Conservation (phyloP, 2,329 filamentous ascomycete genomes). For the Chaetomiaceae sp. region DNA sequence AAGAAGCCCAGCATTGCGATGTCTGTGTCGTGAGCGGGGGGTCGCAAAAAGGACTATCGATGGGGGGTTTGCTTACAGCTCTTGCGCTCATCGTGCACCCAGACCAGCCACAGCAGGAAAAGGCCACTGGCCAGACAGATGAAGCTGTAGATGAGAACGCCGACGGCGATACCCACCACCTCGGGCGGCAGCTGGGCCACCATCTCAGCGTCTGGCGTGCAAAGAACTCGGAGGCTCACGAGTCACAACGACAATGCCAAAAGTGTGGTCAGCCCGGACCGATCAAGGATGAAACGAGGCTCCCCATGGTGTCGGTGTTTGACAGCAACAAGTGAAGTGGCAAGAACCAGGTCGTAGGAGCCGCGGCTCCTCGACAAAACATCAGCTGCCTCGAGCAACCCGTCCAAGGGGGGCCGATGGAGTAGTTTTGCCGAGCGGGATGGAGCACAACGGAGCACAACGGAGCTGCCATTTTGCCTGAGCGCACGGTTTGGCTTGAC, state of each 20-base stretch:
- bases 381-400: too few species aligned
- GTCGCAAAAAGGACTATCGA: too few species aligned
- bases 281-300: neutral
- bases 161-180: slow-evolving; percentile 32
- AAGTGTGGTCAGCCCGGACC: neutral
- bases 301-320: neutral
- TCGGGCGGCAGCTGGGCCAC: slow-evolving; percentile 35
- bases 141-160: slow-evolving; percentile 35
- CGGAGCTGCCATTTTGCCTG: neutral
- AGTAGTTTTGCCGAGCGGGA: too few species aligned
- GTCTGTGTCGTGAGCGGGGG: slow-evolving; percentile 29
- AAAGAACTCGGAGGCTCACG: neutral
- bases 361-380: too few species aligned
- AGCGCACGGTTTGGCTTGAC: neutral
- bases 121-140: slow-evolving; percentile 33
- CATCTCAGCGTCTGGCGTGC: slow-evolving; percentile 28
- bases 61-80: slow-evolving; percentile 36
- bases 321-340: too few species aligned
- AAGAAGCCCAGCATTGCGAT: slow-evolving; percentile 38
- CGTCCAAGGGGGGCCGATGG: too few species aligned
- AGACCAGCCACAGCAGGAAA: slow-evolving; percentile 37
- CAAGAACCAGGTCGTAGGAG: neutral
- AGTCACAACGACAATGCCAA: neutral
- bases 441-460: neutral
- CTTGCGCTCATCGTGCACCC: slow-evolving; percentile 37